These are phyloP conservation scores for Syncephalastrum racemosum DNA, from an alignment of 371 early-diverging fungal species.

Conservation along the genomic window DNA sequence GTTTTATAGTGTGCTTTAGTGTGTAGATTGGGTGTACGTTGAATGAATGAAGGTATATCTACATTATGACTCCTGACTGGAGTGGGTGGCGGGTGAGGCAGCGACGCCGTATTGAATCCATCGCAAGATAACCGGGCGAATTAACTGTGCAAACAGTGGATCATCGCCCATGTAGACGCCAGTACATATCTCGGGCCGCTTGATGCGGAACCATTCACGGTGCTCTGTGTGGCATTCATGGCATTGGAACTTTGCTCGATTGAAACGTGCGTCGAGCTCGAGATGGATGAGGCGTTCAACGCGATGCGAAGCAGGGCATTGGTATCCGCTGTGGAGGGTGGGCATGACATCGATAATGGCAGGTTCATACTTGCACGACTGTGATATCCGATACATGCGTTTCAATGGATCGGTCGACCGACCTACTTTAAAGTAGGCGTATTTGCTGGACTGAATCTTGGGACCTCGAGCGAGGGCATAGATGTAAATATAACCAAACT, in stretches of 20 bases:
- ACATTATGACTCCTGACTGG: too few relatives aligned
- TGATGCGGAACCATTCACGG: conserved; percentile 50
- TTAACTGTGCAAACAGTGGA: conserved; percentile 21
- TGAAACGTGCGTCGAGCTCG: conserved; percentile 37
- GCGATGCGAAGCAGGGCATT: conserved; percentile 48
- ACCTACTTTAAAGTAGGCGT: conserved; percentile 57
- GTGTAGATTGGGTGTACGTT: too few relatives aligned
- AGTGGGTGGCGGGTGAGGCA: conserved; percentile 12
- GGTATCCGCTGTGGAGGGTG: conserved; percentile 14
- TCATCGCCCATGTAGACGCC: conserved; percentile 23
- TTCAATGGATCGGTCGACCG: conserved; percentile 48
- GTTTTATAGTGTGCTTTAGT: too few relatives aligned
- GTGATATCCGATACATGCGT: conserved; percentile 52
- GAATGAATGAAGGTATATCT: too few relatives aligned
- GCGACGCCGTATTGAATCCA: conserved; percentile 39
- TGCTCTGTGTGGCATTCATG: conserved; percentile 38
- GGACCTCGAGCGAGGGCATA: conserved; percentile 39
- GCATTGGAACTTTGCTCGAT: conserved; percentile 30
- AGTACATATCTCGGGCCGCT: neutral
- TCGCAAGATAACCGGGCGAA: conserved; percentile 30
- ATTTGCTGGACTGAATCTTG: conserved; percentile 24
- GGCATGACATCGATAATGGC: conserved; percentile 50
- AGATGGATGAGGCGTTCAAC: conserved; percentile 58
- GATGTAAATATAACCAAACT: conserved; percentile 54
- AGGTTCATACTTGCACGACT: conserved; percentile 46